Evolutionary conservation across 1,284 basidiomycete species (phyloP).

Genomic region (Moesziomyces sp.): DNA sequence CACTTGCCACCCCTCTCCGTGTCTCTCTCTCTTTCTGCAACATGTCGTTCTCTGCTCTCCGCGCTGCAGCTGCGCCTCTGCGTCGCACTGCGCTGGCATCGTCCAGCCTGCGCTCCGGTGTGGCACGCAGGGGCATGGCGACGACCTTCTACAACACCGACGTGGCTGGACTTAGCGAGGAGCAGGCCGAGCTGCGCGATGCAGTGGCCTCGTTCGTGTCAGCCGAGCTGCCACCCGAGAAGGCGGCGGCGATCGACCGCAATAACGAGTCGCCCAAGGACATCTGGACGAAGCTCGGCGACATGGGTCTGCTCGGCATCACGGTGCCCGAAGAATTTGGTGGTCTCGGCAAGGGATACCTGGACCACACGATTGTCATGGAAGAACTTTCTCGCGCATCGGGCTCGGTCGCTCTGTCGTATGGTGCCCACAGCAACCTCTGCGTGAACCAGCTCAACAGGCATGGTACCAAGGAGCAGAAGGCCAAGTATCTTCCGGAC

Average conservation of each 20-base stretch:
- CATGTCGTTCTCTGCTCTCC: conserved; percentile 25
- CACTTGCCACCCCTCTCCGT: no score
- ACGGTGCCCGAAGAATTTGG: conserved; percentile 57
- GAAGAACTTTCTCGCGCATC: conserved; percentile 82
- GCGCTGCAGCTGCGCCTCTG: conserved; percentile 1
- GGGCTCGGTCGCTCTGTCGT: conserved; percentile 88
- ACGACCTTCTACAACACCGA: conserved; percentile 53
- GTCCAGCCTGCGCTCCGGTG: background rate
- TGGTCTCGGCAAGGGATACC: conserved; percentile 56
- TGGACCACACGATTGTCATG: conserved; percentile 63
- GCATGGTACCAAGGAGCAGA: conserved; percentile 86
- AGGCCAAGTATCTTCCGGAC: conserved; percentile 85
- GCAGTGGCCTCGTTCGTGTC: conserved; percentile 48
- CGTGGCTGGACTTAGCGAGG: conserved; percentile 46
- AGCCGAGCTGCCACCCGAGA: conserved; percentile 41
- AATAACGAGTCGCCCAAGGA: conserved; percentile 50
- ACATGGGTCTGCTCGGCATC: conserved; percentile 60
- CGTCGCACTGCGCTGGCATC: conserved; percentile 2
- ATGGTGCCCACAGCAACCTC: conserved; percentile 79
- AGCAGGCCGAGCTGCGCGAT: conserved; percentile 50
- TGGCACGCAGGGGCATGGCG: background rate
- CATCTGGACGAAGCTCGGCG: conserved; percentile 59
- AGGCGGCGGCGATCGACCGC: conserved; percentile 47
- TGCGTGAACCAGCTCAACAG: conserved; percentile 77
- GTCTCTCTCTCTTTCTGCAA: background rate